Base-by-base conservation (phyloP, 371 early-diverging fungal species). In the Mortierella sp. region DNA sequence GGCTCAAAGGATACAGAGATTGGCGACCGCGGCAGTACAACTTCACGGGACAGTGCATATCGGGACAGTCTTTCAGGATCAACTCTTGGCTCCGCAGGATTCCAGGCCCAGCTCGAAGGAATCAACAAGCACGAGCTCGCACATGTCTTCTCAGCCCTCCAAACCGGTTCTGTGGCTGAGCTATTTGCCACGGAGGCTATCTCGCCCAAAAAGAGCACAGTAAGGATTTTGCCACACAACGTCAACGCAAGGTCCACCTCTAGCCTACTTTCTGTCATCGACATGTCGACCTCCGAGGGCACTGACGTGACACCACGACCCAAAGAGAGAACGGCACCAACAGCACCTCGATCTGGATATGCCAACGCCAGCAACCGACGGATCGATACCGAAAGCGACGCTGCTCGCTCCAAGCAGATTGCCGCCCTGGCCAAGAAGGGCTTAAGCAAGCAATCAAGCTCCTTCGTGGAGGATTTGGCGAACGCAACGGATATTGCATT, bases 21-120 rank as follows among this genome's bases (percentile, higher is more conserved):
- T 52, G 84, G 84, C 42, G 85, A 84, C 48, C 81, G 85, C 38
- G 81, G 81, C 73, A 84, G 85, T 58, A 84, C 85, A 13, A 84
- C 85, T 0, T 84, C 85, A n/a, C 63, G 85, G 24, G 84, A 84
- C 54, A 84, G 84, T 24, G 78, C 71, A 47, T 84, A 84, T 65
- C 70, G 84, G 72, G 85, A 84, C 21, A 84, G 85, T 16, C 79
- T 84, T 9, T 84, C 85, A 34, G 85, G 85, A 76, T 84, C 85
- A 24, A 84, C 85, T 24, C 75, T 84, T 42, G 85, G 85, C 14
- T 80, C 85, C 34, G 81, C 79, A 50, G 81, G 85, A 68, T 78
- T 81, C 68, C 85, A 73, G 28, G 75, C 81, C 47, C 85, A 81
- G 42, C 34, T 79, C 72, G 81, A 84, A 38, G 80, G 79, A n/a